Evolutionary conservation across 1,284 basidiomycete species (phyloP), one percentile per base, ranked within the genome.

Genomic region (Takashimella koratensis): DNA sequence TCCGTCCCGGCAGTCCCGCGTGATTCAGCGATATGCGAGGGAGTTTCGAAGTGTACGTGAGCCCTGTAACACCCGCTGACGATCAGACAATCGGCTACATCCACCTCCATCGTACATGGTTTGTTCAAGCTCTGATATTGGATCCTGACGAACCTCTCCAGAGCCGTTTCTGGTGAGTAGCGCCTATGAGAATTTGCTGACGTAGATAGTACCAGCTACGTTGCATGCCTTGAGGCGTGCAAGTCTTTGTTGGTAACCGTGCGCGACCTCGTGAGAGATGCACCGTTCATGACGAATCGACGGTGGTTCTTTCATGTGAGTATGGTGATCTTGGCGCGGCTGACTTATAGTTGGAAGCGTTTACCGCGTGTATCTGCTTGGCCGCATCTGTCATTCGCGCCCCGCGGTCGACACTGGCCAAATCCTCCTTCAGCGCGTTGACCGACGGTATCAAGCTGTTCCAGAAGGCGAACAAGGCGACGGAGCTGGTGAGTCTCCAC

Each of bases 21-120:
- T 30, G 30, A 22, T 45, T 19, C 50, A 52, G 43, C 49, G 45
- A 20, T 49, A 21, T n/a, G 45, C 43, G 5, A 49, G 47, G 46
- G 43, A 23, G 20, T 52, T 49, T 42, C 60, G 30, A 45, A 27
- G 40, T 11, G 51, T 51, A 44, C 45, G 49, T 36, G n/a, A n/a
- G n/a, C n/a, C 13, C n/a, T 44, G 27, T 47, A 19, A 41, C 45
- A 39, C 24, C 30, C 3, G 26, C 45, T 13, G 24, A 41, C n/a
- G 0, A 25, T 4, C 24, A 51, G 46, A 53, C 21, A 16, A 11
- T 44, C 12, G 52, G 53, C 4, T 45, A 56, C 16, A 27, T 67
- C 16, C 59, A 58, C 20, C 54, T 67, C n/a, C 59, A 64, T 44
- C 47, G 65, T 39, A 56, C 56, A 2, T 67, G 59, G 53, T 67